Evolutionary conservation across 805 yeast species (phyloP).

Genomic region (Yarrowia keelungensis): DNA sequence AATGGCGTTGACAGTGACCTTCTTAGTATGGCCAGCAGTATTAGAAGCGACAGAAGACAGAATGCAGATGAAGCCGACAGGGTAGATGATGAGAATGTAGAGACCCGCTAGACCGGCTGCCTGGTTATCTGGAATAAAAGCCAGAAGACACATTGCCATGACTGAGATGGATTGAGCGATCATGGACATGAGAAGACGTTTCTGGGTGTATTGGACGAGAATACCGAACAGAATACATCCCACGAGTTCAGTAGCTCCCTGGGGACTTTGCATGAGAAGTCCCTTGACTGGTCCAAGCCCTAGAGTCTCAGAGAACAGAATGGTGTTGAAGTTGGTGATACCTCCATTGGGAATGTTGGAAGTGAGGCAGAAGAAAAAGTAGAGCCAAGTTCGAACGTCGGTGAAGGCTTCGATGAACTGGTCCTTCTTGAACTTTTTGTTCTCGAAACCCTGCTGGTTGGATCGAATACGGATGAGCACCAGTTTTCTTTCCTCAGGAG

Average conservation of each 20-base stretch:
- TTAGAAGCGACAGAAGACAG: slow-evolving; percentile 24
- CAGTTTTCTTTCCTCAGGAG: background rate
- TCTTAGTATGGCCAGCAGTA: slow-evolving; percentile 19
- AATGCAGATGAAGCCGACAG: slow-evolving; percentile 22
- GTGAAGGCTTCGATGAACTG: slow-evolving; percentile 8
- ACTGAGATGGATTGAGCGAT: background rate
- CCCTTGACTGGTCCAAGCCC: background rate
- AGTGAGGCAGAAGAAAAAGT: slow-evolving; percentile 10
- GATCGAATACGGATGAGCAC: slow-evolving; percentile 5
- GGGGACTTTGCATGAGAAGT: slow-evolving; percentile 5
- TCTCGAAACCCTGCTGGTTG: slow-evolving; percentile 25
- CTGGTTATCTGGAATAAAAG: slow-evolving; percentile 5
- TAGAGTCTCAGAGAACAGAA: slow-evolving; percentile 1
- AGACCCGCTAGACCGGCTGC: slow-evolving; percentile 8
- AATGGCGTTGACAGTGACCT: slow-evolving; percentile 20
- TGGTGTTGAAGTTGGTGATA: slow-evolving; percentile 22
- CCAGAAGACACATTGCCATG: slow-evolving; percentile 2
- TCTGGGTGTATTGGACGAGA: slow-evolving; percentile 5
- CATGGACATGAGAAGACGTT: slow-evolving; percentile 6
- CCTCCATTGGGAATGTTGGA: slow-evolving; percentile 23
- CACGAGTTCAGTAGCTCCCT: slow-evolving; percentile 14
- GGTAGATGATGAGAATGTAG: slow-evolving; percentile 19
- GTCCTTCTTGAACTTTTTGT: slow-evolving; percentile 7
- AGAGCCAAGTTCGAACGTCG: slow-evolving; percentile 16
- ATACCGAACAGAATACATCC: background rate